These are phyloP conservation scores for Cladobotryum mycophilum DNA, from an alignment of 2,329 filamentous ascomycete species.

Conservation along the genomic window DNA sequence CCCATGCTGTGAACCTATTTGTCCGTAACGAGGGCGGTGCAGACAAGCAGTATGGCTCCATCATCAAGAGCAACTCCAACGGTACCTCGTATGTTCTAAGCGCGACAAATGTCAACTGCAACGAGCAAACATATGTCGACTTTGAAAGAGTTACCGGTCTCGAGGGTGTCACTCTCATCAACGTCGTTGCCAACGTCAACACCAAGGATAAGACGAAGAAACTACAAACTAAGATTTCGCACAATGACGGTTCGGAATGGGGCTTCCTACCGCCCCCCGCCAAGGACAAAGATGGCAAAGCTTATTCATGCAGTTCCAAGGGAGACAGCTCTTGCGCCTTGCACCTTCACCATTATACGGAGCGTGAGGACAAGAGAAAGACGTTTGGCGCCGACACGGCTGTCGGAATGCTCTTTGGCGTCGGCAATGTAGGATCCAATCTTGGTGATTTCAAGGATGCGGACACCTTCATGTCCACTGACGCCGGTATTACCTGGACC, in stretches of 20 bases:
- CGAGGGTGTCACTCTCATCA: constrained; percentile 84
- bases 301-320: constrained; percentile 58
- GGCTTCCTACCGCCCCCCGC: constrained; percentile 64
- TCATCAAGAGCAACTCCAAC: constrained; percentile 98
- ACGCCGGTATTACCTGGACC: constrained; percentile 87
- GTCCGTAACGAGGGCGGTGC: constrained; percentile 67
- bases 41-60: constrained; percentile 69
- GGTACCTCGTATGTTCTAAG: constrained; percentile 91
- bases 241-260: constrained; percentile 95
- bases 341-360: constrained; percentile 93
- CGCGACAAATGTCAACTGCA: constrained; percentile 73
- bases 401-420: constrained; percentile 82
- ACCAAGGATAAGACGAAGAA: constrained; percentile 74
- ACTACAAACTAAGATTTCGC: constrained; percentile 85
- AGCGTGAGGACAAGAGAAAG: constrained; percentile 72
- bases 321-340: constrained; percentile 69
- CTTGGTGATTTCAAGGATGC: constrained; percentile 64
- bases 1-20: constrained; percentile 89
- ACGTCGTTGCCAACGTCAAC: constrained; percentile 70
- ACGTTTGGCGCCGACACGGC: constrained; percentile 86
- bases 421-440: constrained; percentile 78
- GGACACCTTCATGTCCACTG: constrained; percentile 84
- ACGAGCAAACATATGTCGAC: constrained; percentile 73
- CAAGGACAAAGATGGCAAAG: constrained; percentile 64
- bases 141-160: constrained; percentile 93